Percentiles rank a stretch among this genome's conserved stretches.
Evolutionary conservation across 2,329 filamentous ascomycete genomes (phyloP).

Genomic region (Cladorrhinum sp.): DNA sequence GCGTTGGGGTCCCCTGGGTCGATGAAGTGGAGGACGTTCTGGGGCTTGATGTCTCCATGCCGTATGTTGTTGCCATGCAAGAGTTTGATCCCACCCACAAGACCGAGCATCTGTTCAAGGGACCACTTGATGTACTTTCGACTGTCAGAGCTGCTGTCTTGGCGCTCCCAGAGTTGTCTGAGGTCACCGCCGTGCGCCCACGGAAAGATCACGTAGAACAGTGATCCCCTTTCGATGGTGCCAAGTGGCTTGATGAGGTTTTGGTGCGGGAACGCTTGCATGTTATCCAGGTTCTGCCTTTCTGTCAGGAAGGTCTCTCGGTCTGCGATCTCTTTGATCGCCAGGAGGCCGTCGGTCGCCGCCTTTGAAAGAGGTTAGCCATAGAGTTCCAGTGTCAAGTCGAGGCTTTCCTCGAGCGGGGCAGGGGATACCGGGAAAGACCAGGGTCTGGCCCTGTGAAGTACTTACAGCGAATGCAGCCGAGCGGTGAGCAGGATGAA

Average conservation of each 20-base stretch:
- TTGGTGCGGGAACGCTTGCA: background rate
- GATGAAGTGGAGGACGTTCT: background rate
- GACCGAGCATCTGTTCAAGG: conserved; percentile 3
- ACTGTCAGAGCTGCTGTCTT: background rate
- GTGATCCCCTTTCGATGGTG: background rate
- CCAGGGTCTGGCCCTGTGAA: background rate
- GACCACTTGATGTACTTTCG: too few species aligned
- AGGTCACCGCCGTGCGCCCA: conserved; percentile 18
- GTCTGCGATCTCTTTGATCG: background rate
- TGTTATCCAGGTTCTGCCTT: background rate
- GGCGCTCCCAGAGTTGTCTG: conserved; percentile 4
- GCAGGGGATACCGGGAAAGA: background rate
- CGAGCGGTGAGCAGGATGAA: background rate
- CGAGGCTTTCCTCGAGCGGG: too few species aligned
- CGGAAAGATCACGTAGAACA: conserved; percentile 14
- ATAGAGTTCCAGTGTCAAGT: too few species aligned
- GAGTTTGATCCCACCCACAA: conserved; percentile 2
- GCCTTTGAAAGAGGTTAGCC: background rate
- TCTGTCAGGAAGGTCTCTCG: background rate
- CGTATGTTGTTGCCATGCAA: conserved; percentile 1
- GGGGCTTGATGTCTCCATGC: conserved; percentile 4
- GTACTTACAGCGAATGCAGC: background rate
- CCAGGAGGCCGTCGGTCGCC: background rate
- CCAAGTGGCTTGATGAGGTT: conserved; percentile 6
- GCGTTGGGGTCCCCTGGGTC: background rate